Base-by-base conservation (phyloP, 805 yeast species). In the Diddensiella santjacobensis region DNA sequence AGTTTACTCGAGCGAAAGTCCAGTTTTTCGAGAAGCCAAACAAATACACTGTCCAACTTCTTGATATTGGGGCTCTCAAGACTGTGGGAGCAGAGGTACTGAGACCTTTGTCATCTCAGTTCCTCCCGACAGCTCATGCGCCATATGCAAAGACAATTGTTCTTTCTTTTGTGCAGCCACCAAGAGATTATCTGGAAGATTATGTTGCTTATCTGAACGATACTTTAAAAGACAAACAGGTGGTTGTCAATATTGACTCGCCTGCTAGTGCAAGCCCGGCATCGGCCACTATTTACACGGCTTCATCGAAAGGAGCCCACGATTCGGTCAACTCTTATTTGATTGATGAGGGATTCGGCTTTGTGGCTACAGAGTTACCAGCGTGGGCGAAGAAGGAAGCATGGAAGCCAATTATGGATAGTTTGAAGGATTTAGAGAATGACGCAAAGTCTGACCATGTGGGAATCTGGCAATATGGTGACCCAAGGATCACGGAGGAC, bases 401-500 rank as follows among this genome's bases (percentile, higher is more conserved):
- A 8, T 65, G 72, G 42, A 53, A 55, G 2, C 50, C 65, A 33
- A 76, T 73, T 46, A 69, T 67, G 40, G 68, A 69, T 26, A 68
- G 62, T 4, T 63, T 81, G 45, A 48, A 68, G 42, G 64, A 60
- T 26, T 69, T 71, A 2, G 83, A 84, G 63, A 50, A 56, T 17
- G 57, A 54, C 4, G 88, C 88, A 23, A 77, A 73, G 60, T 45
- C 64, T 15, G 64, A 58, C 26, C 81, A 79, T 51, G 58, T 66
- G 18, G 89, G 89, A 3, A 81, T 86, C 61, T 84, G 90, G 90
- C 80, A 81, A 65, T 80, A 77, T 56, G 90, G 90, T 44, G 88
- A 84, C 60, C 76, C 84, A 31, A 75, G 82, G 33, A 79, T 72
- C 47, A 83, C 79, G 48, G 84, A 79, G 33, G 54, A 55, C 33